These are phyloP conservation scores for Beauveria sp. DNA, from an alignment of 2,329 filamentous ascomycete genomes.

Conservation along the genomic window DNA sequence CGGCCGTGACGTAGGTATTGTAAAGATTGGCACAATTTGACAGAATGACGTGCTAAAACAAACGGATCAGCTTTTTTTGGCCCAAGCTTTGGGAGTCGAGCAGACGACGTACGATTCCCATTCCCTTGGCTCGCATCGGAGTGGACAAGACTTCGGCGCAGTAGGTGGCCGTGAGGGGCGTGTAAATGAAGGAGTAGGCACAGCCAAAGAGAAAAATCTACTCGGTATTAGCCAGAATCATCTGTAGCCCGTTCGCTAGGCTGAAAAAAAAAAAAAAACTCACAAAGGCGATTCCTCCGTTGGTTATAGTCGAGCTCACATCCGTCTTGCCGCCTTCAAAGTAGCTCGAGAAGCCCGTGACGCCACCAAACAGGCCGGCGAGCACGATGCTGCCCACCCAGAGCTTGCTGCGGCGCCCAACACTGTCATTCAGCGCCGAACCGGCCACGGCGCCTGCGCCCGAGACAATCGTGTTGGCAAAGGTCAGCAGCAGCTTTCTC, in stretches of 20 bases:
- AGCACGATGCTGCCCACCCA: conserved; percentile 43
- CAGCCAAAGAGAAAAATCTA: conserved; percentile 45
- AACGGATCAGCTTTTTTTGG: neutral
- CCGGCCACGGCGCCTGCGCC: conserved; percentile 31
- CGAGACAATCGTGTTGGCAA: conserved; percentile 39
- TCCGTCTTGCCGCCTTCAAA: conserved; percentile 26
- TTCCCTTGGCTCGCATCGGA: conserved; percentile 27
- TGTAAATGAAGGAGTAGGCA: conserved; percentile 44
- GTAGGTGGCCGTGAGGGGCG: conserved; percentile 33
- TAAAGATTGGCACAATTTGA: conserved; percentile 25
- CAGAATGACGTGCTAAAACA: conserved; percentile 17
- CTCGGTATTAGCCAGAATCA: neutral
- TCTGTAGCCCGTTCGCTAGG: neutral
- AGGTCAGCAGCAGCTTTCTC: conserved; percentile 37
- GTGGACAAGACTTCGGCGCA: conserved; percentile 27
- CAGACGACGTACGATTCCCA: conserved; percentile 21
- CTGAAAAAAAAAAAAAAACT: conserved; percentile 2
- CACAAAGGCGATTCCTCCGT: conserved; percentile 39
- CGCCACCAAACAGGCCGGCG: conserved; percentile 37
- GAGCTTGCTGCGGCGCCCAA: conserved; percentile 33
- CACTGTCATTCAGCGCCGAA: conserved; percentile 23
- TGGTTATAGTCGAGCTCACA: conserved; percentile 28
- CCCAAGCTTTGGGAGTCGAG: no score
- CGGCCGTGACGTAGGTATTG: conserved; percentile 25
- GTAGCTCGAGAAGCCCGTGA: conserved; percentile 38